These are phyloP conservation scores for Paramecium bursaria DNA, from an alignment of 73 alveolate species.

Conservation along the genomic window DNA sequence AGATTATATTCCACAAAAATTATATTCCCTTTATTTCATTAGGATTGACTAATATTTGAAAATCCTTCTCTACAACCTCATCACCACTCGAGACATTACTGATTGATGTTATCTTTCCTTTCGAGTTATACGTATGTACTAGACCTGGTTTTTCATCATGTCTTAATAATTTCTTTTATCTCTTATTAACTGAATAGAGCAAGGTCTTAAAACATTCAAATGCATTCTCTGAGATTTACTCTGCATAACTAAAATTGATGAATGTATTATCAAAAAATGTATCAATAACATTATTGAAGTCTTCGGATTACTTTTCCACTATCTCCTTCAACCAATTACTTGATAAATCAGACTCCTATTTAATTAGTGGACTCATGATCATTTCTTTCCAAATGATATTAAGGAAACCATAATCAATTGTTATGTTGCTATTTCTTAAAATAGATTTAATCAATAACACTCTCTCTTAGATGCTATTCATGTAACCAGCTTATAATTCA, in stretches of 20 bases:
- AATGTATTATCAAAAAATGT: neutral
- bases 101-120: slow-evolving; percentile 9
- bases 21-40: slow-evolving; percentile 19
- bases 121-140: neutral
- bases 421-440: neutral
- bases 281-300: neutral
- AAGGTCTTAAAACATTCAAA: slow-evolving; percentile 10
- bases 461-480: slow-evolving; percentile 56
- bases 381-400: slow-evolving; percentile 44
- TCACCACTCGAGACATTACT: slow-evolving; percentile 8
- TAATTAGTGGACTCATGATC: slow-evolving; percentile 13
- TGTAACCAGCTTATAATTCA: neutral
- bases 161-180: neutral
- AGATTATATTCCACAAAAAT: slow-evolving; percentile 43
- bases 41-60: neutral
- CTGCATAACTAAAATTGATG: neutral
- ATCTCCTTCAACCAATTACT: slow-evolving; percentile 48
- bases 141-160: neutral
- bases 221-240: slow-evolving; percentile 17
- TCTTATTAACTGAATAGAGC: neutral
- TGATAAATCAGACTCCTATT: slow-evolving; percentile 28
- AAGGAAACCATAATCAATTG: slow-evolving; percentile 8
- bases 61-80: neutral
- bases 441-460: slow-evolving; percentile 5
- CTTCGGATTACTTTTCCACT: slow-evolving; percentile 6